These are phyloP conservation scores for Olyra latifolia DNA, from an alignment of 176 grass and related monocot genomes.

Conservation along the genomic window DNA sequence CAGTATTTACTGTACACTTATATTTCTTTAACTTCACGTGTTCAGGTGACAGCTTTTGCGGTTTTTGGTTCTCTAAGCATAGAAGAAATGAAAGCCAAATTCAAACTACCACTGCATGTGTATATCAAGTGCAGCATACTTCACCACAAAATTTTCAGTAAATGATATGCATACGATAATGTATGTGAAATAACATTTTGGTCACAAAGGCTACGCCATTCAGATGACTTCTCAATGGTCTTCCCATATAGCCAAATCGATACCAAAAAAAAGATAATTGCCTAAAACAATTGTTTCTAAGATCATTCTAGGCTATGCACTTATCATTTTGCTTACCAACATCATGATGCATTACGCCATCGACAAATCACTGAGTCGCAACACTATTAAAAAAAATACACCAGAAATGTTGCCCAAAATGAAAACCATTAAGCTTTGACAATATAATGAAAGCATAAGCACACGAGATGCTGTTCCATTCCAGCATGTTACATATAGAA, in stretches of 20 bases:
- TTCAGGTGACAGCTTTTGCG: neutral
- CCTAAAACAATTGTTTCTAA: neutral
- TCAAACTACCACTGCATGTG: neutral
- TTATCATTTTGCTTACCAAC: neutral
- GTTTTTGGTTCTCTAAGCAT: neutral
- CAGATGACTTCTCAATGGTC: neutral
- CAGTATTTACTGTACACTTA: neutral
- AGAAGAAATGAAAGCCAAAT: neutral
- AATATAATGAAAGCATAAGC: constrained; percentile 12
- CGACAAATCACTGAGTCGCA: neutral
- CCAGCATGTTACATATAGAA: constrained; percentile 18
- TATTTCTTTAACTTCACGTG: neutral
- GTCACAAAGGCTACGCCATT: neutral
- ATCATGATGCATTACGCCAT: neutral
- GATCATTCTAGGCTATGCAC: neutral
- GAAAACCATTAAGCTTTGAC: neutral
- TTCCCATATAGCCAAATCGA: neutral
- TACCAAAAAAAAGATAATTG: neutral
- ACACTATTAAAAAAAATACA: constrained; percentile 16
- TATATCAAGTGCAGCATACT: neutral
- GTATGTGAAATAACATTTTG: neutral
- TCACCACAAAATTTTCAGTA: neutral
- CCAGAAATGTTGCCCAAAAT: neutral
- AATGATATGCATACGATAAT: neutral
- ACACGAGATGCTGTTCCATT: constrained; percentile 4